Percentiles rank a stretch among this genome's conserved stretches.
These are phyloP conservation scores for Bipolaris oryzae DNA, from an alignment of 2,329 filamentous ascomycete species.

Conservation along the genomic window DNA sequence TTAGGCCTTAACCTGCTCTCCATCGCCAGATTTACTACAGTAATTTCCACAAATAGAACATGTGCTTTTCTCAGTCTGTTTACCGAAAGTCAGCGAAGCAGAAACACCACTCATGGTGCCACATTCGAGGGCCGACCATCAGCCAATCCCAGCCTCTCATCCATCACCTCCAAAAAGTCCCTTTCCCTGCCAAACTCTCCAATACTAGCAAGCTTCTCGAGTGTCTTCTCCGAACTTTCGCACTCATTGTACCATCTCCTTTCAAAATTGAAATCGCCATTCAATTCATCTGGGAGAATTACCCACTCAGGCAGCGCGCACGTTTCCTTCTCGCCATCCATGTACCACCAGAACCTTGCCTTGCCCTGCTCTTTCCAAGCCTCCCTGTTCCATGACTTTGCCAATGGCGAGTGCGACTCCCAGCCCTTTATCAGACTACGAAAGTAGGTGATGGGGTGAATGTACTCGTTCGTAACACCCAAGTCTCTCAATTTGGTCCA, in stretches of 20 bases:
- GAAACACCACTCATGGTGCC: slow-evolving; percentile 14
- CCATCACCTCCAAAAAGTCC: slow-evolving; percentile 34
- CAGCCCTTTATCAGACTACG: slow-evolving; percentile 34
- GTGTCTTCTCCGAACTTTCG: slow-evolving; percentile 26
- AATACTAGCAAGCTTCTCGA: slow-evolving; percentile 18
- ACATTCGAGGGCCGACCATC: slow-evolving; percentile 21
- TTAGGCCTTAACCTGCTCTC: background rate
- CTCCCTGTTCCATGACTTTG: slow-evolving; percentile 28
- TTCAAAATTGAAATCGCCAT: slow-evolving; percentile 36
- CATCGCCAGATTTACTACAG: background rate
- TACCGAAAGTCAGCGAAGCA: background rate
- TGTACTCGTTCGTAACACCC: slow-evolving; percentile 57
- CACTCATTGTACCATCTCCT: slow-evolving; percentile 37
- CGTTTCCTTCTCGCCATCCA: slow-evolving; percentile 18
- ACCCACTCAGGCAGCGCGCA: slow-evolving; percentile 39
- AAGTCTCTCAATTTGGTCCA: slow-evolving; percentile 47
- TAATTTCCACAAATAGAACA: background rate
- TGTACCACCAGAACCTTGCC: slow-evolving; percentile 39
- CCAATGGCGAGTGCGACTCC: slow-evolving; percentile 33
- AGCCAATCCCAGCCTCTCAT: slow-evolving; percentile 34
- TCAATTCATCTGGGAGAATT: slow-evolving; percentile 26
- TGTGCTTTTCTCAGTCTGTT: background rate
- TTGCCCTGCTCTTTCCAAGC: slow-evolving; percentile 22
- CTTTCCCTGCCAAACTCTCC: slow-evolving; percentile 18
- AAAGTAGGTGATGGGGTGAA: slow-evolving; percentile 51